Conservation (phyloP, 2,329 filamentous ascomycete genomes). For the Dactylellina haptotyla region DNA sequence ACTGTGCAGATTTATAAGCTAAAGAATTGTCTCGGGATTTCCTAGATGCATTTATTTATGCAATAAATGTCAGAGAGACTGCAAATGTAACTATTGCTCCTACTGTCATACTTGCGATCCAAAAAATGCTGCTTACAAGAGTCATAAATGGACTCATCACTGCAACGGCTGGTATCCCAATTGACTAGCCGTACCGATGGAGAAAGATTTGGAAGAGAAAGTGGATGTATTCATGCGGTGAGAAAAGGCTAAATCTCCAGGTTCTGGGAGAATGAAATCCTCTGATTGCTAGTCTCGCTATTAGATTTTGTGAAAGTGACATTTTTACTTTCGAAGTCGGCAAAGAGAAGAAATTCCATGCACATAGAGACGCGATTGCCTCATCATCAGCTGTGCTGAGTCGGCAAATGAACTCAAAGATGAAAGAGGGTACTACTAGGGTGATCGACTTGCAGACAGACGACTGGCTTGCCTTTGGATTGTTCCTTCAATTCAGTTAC, state of each 20-base stretch:
- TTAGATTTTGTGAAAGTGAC: slow-evolving; percentile 28
- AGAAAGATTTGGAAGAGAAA: slow-evolving; percentile 1
- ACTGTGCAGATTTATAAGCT: no score
- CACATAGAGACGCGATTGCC: slow-evolving; percentile 28
- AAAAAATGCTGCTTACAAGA: background rate
- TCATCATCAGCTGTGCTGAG: slow-evolving; percentile 33
- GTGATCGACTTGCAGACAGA: slow-evolving; percentile 12
- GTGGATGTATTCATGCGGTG: slow-evolving; percentile 15
- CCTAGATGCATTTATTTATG: slow-evolving; percentile 11
- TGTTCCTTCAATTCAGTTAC: slow-evolving; percentile 42
- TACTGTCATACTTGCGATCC: slow-evolving; percentile 34
- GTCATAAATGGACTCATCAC: slow-evolving; percentile 11
- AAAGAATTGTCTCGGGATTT: no score
- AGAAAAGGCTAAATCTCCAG: background rate
- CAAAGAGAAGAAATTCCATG: slow-evolving; percentile 11
- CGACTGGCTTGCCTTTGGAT: slow-evolving; percentile 3
- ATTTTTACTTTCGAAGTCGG: slow-evolving; percentile 26
- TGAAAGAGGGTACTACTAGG: slow-evolving; percentile 28
- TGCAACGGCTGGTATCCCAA: background rate
- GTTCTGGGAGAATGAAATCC: no score
- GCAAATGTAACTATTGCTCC: slow-evolving; percentile 14
- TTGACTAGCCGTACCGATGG: background rate
- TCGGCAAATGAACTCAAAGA: slow-evolving; percentile 10
- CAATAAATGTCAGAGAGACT: slow-evolving; percentile 10
- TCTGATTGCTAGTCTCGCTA: no score